Evolutionary conservation across 1,284 basidiomycete genomes (phyloP), one percentile per base, ranked within the genome.

Genomic region (Marasmius sp.): DNA sequence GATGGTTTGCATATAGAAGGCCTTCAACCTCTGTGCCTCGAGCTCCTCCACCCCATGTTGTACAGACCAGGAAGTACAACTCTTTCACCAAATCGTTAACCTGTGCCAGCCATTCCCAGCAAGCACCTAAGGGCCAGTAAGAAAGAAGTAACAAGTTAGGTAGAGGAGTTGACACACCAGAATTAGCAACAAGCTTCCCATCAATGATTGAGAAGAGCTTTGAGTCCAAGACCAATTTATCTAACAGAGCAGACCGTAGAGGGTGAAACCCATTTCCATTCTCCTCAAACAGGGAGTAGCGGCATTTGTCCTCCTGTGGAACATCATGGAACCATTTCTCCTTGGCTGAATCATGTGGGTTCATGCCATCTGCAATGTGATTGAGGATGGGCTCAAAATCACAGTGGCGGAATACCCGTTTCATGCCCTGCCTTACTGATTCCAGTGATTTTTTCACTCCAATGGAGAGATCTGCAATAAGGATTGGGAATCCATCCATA

Each of bases 1-100:
- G 43, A 14, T 57, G 36, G 33, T 65, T 64, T 2, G 58, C 43
- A 36, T 53, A 64, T 0, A 59, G 47, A 14, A 65, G 56, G 8
- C 54, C 7, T 20, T 64, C 54, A 3, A 62, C 34, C 38, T 66
- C 65, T 6, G 61, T 63, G 20, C 64, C 65, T 3, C 64, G 61
- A 18, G 59, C 59, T 6, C 59, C 59, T 4, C 65, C 64, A 3
- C 59, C 64, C 61, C 61, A 65, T 5, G 65, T 60, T 3, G 51
- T 53, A 9, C 60, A 34, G 14, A 63, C 43, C 7, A 56, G 53
- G 27, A 57, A 58, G 43, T n/a, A 61, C 5, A 57, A 10, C 1
- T 20, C 52, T 6, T 36, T 27, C 1, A 63, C 39, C 33, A 61
- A 11, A 8, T 61, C 50, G 39, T 63, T 59, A 4, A 65, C 51